phyloP scores from a whole-genome alignment of 164 flowering plant genomes.

The Santalum album region DNA sequence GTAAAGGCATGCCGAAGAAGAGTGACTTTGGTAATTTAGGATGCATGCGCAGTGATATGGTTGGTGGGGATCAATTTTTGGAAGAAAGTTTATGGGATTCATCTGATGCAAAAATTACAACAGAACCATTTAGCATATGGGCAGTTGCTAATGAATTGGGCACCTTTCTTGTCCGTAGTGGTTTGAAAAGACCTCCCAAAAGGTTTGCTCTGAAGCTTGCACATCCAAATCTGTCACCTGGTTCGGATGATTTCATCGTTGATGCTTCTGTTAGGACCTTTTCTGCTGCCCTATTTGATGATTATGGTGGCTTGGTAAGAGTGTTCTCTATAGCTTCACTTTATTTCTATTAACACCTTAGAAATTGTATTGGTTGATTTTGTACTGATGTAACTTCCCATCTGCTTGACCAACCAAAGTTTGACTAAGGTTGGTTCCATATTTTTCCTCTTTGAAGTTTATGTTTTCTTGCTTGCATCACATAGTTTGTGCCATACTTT shows the following conservation, averaged over 20 bases:
- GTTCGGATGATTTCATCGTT: conserved; percentile 63
- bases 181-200: conserved; percentile 76
- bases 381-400: too few relatives aligned
- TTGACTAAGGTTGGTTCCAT: too few relatives aligned
- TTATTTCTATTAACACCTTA: background rate
- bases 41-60: conserved; percentile 91
- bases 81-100: conserved; percentile 94
- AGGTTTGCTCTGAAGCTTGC: conserved; percentile 83
- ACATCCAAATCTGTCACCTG: conserved; percentile 37
- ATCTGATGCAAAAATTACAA: conserved; percentile 37
- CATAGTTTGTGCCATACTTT: too few relatives aligned
- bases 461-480: too few relatives aligned
- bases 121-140: conserved; percentile 83
- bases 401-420: too few relatives aligned
- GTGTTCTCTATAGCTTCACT: background rate
- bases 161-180: conserved; percentile 72
- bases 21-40: conserved; percentile 52
- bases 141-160: conserved; percentile 61
- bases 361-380: too few relatives aligned
- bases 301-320: conserved; percentile 93
- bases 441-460: too few relatives aligned
- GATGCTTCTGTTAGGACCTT: conserved; percentile 79
- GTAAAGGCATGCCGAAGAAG: conserved; percentile 63
- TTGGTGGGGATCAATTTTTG: conserved; percentile 62
- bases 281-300: conserved; percentile 92